A percentile compares a stretch with the other conserved stretches of the same genome.
These are phyloP conservation scores for Hydnomerulius pinastri DNA, from an alignment of 768 basidiomycete species.

Conservation along the genomic window DNA sequence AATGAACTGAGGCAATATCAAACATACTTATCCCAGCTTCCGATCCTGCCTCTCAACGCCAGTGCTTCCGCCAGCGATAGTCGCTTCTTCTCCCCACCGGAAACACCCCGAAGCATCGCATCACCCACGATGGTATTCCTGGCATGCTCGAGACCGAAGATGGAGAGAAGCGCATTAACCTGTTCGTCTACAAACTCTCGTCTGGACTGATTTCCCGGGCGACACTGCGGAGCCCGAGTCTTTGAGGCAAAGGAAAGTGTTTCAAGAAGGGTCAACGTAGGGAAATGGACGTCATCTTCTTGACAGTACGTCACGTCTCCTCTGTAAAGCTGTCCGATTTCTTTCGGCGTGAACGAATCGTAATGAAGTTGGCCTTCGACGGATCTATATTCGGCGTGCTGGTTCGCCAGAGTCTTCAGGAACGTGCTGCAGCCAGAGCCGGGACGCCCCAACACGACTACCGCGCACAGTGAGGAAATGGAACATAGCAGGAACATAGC, in stretches of 20 bases:
- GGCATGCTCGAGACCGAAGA: conserved; percentile 77
- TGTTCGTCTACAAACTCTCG: conserved; percentile 37
- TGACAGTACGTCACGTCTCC: conserved; percentile 48
- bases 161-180: conserved; percentile 58
- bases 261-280: conserved; percentile 50
- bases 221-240: conserved; percentile 44
- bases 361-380: conserved; percentile 47
- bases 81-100: conserved; percentile 79
- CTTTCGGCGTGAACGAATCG: conserved; percentile 45
- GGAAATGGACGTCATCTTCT: conserved; percentile 51
- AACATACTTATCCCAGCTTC: conserved; percentile 79
- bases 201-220: conserved; percentile 17
- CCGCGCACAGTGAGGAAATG: conserved; percentile 12
- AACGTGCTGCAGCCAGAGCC: conserved; percentile 60
- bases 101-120: conserved; percentile 71
- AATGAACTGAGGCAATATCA: too few species aligned
- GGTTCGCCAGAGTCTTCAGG: conserved; percentile 53
- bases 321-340: conserved; percentile 46
- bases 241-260: conserved; percentile 55
- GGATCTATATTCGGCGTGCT: conserved; percentile 39
- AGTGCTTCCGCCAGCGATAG: conserved; percentile 78
- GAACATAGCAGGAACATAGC: too few species aligned
- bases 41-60: conserved; percentile 59
- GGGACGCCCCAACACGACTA: conserved; percentile 86
- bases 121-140: conserved; percentile 77